A percentile compares a stretch with the other conserved stretches of the same genome.
Evolutionary conservation across 129 eudicot genomes (phyloP).

Genomic region (Sambucus nigra): DNA sequence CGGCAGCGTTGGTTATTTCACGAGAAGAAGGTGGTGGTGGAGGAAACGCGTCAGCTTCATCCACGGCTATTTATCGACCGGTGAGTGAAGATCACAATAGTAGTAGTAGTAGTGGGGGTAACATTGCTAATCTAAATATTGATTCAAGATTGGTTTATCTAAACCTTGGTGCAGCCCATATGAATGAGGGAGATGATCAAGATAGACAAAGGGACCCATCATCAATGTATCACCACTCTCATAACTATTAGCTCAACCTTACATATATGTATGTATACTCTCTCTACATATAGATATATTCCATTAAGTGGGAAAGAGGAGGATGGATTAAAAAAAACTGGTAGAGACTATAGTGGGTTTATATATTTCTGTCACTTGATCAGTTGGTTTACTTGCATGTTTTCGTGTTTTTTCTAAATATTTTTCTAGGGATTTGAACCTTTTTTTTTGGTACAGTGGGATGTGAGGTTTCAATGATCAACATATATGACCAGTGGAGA

Average conservation of each 20-base stretch:
- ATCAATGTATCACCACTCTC: constrained; percentile 58
- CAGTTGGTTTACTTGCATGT: constrained; percentile 1
- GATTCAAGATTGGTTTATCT: constrained; percentile 77
- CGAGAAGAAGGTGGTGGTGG: constrained; percentile 67
- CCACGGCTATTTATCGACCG: constrained; percentile 35
- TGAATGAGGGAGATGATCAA: constrained; percentile 41
- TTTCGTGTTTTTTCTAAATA: background rate
- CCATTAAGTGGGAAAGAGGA: constrained; percentile 1
- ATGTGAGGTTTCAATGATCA: constrained; percentile 13
- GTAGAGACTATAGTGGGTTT: constrained; percentile 7
- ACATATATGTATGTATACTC: constrained; percentile 16
- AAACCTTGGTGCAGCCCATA: constrained; percentile 66
- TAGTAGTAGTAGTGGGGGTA: constrained; percentile 35
- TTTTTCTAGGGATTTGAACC: background rate
- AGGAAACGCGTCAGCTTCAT: constrained; percentile 20
- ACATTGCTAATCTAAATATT: constrained; percentile 27
- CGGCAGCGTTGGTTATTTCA: constrained; percentile 87
- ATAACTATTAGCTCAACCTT: constrained; percentile 43
- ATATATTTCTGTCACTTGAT: constrained; percentile 7
- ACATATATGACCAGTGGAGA: constrained; percentile 11
- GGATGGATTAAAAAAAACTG: constrained; percentile 1
- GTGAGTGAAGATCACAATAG: constrained; percentile 42
- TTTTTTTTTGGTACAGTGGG: constrained; percentile 13
- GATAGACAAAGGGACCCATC: constrained; percentile 30
- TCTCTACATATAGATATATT: constrained; percentile 11